These are phyloP conservation scores for Starmerella asiatica DNA, from an alignment of 805 yeast genomes.

Conservation along the genomic window DNA sequence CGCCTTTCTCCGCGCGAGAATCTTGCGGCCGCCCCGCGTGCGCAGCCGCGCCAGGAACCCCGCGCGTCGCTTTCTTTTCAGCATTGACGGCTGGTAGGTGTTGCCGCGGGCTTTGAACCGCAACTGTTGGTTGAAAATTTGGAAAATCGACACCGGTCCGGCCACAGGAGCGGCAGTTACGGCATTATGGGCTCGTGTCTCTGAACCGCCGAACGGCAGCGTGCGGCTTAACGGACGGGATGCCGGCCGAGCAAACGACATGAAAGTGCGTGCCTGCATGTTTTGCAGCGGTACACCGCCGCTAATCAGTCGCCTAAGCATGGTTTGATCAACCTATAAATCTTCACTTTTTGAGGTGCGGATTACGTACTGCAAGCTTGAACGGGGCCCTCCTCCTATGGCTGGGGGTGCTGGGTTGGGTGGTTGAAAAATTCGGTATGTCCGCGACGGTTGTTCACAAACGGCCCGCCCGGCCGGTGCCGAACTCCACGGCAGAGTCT, in stretches of 20 bases:
- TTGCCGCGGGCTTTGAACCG: conserved; percentile 66
- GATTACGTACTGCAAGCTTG: not conserved
- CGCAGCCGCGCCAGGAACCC: conserved; percentile 82
- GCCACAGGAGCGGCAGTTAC: conserved; percentile 1
- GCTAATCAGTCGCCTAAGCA: conserved; percentile 4
- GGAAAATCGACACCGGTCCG: conserved; percentile 10
- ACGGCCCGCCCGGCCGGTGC: conserved; percentile 4
- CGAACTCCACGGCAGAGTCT: conserved; percentile 21
- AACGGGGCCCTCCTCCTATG: not conserved
- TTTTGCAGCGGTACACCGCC: too few relatives aligned
- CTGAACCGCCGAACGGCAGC: not conserved
- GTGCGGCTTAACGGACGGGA: conserved; percentile 10
- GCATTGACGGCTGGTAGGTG: conserved; percentile 85
- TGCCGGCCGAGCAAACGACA: conserved; percentile 14
- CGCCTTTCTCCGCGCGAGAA: conserved; percentile 60
- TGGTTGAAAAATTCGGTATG: conserved; percentile 3
- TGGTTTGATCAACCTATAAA: not conserved
- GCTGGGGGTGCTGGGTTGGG: not conserved
- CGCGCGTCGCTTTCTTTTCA: conserved; percentile 75
- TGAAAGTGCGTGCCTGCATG: conserved; percentile 15
- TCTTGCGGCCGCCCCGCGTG: conserved; percentile 60
- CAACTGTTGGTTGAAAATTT: conserved; percentile 14
- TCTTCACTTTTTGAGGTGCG: not conserved
- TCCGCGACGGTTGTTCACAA: conserved; percentile 14
- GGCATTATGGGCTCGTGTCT: not conserved